Percentiles rank a stretch among this genome's conserved stretches.
phyloP scores from a whole-genome alignment of 129 eudicot species.

The Glebionis coronaria region DNA sequence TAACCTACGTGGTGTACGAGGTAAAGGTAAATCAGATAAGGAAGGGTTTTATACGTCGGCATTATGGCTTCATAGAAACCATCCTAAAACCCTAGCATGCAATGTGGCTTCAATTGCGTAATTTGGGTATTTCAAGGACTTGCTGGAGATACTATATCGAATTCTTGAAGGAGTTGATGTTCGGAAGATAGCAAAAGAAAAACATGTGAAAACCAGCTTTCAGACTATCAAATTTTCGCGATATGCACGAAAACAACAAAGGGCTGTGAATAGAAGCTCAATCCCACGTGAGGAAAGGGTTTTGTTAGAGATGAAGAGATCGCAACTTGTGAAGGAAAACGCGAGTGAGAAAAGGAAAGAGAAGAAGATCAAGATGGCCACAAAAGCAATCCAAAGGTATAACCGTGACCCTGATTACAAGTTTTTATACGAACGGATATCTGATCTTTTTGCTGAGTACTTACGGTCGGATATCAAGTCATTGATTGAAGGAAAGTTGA shows the following conservation, averaged over 20 bases:
- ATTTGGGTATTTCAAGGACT: slow-evolving; percentile 18
- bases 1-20: background rate
- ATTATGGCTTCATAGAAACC: background rate
- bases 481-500: background rate
- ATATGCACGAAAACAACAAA: background rate
- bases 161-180: slow-evolving; percentile 15
- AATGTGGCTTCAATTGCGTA: slow-evolving; percentile 2
- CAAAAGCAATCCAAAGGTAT: slow-evolving; percentile 3
- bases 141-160: slow-evolving; percentile 10
- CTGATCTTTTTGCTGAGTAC: background rate
- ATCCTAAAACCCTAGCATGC: slow-evolving; percentile 1
- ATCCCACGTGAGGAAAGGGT: slow-evolving; percentile 11
- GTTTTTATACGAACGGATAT: slow-evolving; percentile 11
- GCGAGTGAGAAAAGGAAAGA: slow-evolving; percentile 5
- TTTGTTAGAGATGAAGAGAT: background rate
- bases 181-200: background rate
- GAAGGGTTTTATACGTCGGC: background rate
- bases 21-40: background rate
- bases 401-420: slow-evolving; percentile 6
- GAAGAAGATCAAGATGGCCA: slow-evolving; percentile 4
- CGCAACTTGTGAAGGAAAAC: background rate
- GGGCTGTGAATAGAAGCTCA: background rate
- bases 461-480: slow-evolving; percentile 5
- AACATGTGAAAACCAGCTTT: background rate
- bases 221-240: no score